phyloP scores from a whole-genome alignment of 768 basidiomycete genomes.

The Chalciporus piperatus region DNA sequence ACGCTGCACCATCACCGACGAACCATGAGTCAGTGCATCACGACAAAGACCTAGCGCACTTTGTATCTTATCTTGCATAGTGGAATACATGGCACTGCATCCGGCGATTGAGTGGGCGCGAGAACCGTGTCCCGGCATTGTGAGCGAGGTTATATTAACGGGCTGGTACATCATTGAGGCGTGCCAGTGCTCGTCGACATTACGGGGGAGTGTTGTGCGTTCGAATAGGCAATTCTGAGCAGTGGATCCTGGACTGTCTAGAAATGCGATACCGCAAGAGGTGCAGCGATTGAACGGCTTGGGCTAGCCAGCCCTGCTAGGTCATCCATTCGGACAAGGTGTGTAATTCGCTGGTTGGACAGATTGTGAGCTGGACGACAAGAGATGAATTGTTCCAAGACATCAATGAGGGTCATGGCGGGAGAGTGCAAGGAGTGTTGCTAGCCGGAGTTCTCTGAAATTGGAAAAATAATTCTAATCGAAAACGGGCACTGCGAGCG shows the following conservation, averaged over 20 bases:
- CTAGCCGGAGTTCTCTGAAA: slow-evolving; percentile 30
- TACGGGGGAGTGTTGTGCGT: neutral
- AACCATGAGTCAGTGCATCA: slow-evolving; percentile 3
- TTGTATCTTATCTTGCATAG: neutral
- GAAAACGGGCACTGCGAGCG: slow-evolving; percentile 18
- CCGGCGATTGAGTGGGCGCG: slow-evolving; percentile 26
- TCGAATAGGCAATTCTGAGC: slow-evolving; percentile 3
- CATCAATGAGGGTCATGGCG: slow-evolving; percentile 20
- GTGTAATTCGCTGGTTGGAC: neutral
- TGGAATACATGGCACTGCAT: neutral
- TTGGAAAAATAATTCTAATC: slow-evolving; percentile 29
- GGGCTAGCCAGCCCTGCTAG: slow-evolving; percentile 1
- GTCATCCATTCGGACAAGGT: slow-evolving; percentile 4
- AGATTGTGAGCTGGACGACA: slow-evolving; percentile 1
- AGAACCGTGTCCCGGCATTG: slow-evolving; percentile 13
- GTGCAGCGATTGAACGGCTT: neutral
- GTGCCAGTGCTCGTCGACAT: slow-evolving; percentile 3
- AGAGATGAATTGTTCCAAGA: slow-evolving; percentile 8
- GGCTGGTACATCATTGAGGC: slow-evolving; percentile 7
- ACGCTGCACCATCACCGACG: neutral
- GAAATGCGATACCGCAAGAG: slow-evolving; percentile 9
- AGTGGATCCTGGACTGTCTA: neutral
- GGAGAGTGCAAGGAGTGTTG: slow-evolving; percentile 28
- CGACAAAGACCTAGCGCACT: slow-evolving; percentile 12
- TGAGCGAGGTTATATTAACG: slow-evolving; percentile 24